phyloP scores from a whole-genome alignment of 2,329 filamentous ascomycete genomes.

The Fusarium papillatum region DNA sequence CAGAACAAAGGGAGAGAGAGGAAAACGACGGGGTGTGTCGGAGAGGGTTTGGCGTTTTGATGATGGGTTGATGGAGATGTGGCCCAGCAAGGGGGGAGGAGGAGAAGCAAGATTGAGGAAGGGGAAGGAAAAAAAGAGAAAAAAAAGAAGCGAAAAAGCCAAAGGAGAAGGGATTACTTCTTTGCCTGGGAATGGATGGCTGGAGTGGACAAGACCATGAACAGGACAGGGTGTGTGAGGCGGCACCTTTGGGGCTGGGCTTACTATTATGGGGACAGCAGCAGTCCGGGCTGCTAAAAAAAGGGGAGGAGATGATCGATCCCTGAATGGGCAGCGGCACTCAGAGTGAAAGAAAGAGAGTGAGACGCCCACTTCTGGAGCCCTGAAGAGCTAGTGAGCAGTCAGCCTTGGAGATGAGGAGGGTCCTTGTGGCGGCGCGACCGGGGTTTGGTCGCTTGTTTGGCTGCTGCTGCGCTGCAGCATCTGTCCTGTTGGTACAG shows the following conservation, averaged over 20 bases:
- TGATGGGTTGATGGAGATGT: slow-evolving; percentile 23
- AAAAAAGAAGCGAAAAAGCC: slow-evolving; percentile 8
- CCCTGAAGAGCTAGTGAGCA: not conserved
- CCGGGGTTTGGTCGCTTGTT: not conserved
- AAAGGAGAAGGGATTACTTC: slow-evolving; percentile 40
- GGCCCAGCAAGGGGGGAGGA: not conserved
- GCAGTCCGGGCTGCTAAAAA: not conserved
- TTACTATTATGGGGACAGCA: slow-evolving; percentile 23
- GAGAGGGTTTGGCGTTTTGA: slow-evolving; percentile 15
- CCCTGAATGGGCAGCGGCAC: slow-evolving; percentile 3
- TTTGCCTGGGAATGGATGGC: not conserved
- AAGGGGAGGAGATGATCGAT: slow-evolving; percentile 18
- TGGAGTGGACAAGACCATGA: slow-evolving; percentile 3
- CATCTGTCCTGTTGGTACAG: not conserved
- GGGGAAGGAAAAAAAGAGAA: slow-evolving; percentile 19
- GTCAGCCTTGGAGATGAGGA: slow-evolving; percentile 2
- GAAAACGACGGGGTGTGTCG: not conserved
- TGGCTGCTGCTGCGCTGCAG: not conserved
- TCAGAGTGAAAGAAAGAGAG: not conserved
- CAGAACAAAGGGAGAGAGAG: slow-evolving; percentile 3
- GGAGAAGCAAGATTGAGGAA: slow-evolving; percentile 21
- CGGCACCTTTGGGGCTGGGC: slow-evolving; percentile 36
- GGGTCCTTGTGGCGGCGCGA: not conserved
- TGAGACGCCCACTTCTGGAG: not conserved
- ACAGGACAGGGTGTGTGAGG: slow-evolving; percentile 33